phyloP scores from a whole-genome alignment of 768 basidiomycete species.

The Rubroboletus pulcherrimus region DNA sequence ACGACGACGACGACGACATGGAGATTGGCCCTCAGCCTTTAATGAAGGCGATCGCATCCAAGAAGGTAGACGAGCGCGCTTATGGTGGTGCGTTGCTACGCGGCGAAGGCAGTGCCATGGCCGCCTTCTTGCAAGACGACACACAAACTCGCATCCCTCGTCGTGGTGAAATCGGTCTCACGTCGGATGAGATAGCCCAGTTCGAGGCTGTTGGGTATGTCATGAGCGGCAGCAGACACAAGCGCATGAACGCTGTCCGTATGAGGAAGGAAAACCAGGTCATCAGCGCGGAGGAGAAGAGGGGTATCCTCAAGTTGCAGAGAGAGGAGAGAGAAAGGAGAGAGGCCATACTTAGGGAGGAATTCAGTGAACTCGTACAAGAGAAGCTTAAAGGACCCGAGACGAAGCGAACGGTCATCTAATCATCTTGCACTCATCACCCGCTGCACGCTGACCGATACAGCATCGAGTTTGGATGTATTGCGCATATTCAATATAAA shows the following conservation, averaged over 20 bases:
- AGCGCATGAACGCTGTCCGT: slow-evolving; percentile 97
- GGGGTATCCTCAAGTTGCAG: slow-evolving; percentile 92
- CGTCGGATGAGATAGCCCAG: slow-evolving; percentile 79
- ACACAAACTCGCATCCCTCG: slow-evolving; percentile 88
- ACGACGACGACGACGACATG: slow-evolving; percentile 49
- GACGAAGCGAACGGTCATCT: slow-evolving; percentile 19
- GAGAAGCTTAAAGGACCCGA: slow-evolving; percentile 64
- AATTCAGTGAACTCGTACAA: slow-evolving; percentile 79
- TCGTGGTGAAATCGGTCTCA: slow-evolving; percentile 96
- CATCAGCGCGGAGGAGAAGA: slow-evolving; percentile 97
- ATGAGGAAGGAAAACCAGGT: slow-evolving; percentile 99
- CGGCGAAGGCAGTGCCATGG: slow-evolving; percentile 98
- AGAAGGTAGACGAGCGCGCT: slow-evolving; percentile 72
- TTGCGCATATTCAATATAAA: not conserved
- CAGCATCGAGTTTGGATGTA: not conserved
- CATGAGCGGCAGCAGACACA: slow-evolving; percentile 93
- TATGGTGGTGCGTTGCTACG: slow-evolving; percentile 89
- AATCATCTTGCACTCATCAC: not conserved
- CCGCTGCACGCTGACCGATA: not conserved
- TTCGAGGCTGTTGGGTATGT: slow-evolving; percentile 94
- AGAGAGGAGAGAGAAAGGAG: slow-evolving; percentile 90
- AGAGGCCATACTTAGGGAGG: slow-evolving; percentile 84
- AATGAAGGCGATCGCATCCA: slow-evolving; percentile 38
- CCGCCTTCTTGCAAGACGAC: slow-evolving; percentile 87
- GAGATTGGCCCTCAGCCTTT: slow-evolving; percentile 82